phyloP scores from a whole-genome alignment of 2,329 filamentous ascomycete species.

The Alternaria brassicicola region DNA sequence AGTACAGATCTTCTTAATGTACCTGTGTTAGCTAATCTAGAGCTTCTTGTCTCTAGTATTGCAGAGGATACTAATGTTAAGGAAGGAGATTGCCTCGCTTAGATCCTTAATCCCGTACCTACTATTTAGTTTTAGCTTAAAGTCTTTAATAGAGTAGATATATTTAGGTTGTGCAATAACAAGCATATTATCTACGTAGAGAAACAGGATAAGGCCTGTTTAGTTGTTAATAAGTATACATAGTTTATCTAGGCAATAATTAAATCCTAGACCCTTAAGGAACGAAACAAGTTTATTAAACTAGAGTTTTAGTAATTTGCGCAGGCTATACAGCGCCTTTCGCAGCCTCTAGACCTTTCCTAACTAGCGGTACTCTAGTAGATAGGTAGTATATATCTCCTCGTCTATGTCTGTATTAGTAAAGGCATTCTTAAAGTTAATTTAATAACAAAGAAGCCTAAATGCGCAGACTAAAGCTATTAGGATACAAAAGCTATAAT shows the following conservation, averaged over 20 bases:
- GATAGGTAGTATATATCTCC: constrained; percentile 6
- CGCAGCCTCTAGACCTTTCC: not conserved
- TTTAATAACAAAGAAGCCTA: constrained; percentile 11
- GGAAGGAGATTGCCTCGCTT: constrained; percentile 7
- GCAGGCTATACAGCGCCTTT: constrained; percentile 12
- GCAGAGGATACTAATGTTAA: constrained; percentile 8
- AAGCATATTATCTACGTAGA: too few relatives aligned
- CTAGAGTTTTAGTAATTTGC: constrained; percentile 13
- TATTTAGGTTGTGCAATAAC: too few relatives aligned
- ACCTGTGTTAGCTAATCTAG: constrained; percentile 8
- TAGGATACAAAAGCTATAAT: constrained; percentile 8
- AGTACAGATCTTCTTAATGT: constrained; percentile 9
- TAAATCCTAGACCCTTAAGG: too few relatives aligned
- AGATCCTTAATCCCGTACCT: constrained; percentile 14
- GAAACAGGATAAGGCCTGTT: too few relatives aligned
- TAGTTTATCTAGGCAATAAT: too few relatives aligned
- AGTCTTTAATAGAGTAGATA: too few relatives aligned
- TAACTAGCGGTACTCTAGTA: not conserved
- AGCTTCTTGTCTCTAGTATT: constrained; percentile 9
- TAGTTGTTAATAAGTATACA: too few relatives aligned
- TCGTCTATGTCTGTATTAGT: constrained; percentile 13
- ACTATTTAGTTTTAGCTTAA: constrained; percentile 1
- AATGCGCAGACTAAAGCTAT: constrained; percentile 11
- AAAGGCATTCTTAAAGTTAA: constrained; percentile 17
- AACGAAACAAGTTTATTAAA: constrained; percentile 7